Conservation (phyloP, 2,329 filamentous ascomycete genomes). For the Aspergillus sp. region DNA sequence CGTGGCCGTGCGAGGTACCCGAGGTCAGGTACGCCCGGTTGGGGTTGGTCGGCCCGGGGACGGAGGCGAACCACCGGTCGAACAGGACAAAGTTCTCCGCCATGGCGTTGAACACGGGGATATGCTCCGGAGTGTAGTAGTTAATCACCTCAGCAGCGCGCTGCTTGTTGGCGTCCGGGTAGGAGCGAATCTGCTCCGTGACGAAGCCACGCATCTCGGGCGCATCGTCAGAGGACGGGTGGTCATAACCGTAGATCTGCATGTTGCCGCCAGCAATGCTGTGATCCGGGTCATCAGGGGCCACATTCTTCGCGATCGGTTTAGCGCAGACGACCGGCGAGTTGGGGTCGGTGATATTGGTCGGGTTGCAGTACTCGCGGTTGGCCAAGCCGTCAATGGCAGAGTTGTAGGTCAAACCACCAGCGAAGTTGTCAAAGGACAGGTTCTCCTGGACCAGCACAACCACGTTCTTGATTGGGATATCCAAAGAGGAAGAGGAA, state of each 20-base stretch:
- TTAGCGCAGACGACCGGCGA: slow-evolving; percentile 31
- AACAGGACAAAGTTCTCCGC: slow-evolving; percentile 41
- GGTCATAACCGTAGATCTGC: slow-evolving; percentile 36
- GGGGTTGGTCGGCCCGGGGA: slow-evolving; percentile 36
- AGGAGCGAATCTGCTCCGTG: slow-evolving; percentile 35
- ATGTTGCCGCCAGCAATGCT: slow-evolving; percentile 38
- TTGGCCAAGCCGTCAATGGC: slow-evolving; percentile 30
- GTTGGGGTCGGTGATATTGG: slow-evolving; percentile 21
- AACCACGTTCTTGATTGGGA: slow-evolving; percentile 44
- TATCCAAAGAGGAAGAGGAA: not conserved
- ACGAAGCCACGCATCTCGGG: slow-evolving; percentile 38
- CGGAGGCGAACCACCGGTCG: slow-evolving; percentile 38
- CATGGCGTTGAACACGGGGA: slow-evolving; percentile 36
- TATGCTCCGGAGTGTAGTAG: slow-evolving; percentile 37
- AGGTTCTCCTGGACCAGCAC: slow-evolving; percentile 42
- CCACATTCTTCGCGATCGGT: slow-evolving; percentile 32
- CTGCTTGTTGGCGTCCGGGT: slow-evolving; percentile 22
- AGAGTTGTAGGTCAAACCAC: slow-evolving; percentile 33
- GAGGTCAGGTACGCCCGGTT: slow-evolving; percentile 34
- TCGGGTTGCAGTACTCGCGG: slow-evolving; percentile 34
- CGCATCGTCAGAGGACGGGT: slow-evolving; percentile 21
- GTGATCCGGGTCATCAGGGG: slow-evolving; percentile 40
- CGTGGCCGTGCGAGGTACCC: slow-evolving; percentile 36
- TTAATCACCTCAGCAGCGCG: slow-evolving; percentile 39
- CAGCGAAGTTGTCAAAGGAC: slow-evolving; percentile 36